Percentiles rank a stretch among this genome's conserved stretches.
phyloP scores from a whole-genome alignment of 1,139 yeast species.

The Candida gigantensis region DNA sequence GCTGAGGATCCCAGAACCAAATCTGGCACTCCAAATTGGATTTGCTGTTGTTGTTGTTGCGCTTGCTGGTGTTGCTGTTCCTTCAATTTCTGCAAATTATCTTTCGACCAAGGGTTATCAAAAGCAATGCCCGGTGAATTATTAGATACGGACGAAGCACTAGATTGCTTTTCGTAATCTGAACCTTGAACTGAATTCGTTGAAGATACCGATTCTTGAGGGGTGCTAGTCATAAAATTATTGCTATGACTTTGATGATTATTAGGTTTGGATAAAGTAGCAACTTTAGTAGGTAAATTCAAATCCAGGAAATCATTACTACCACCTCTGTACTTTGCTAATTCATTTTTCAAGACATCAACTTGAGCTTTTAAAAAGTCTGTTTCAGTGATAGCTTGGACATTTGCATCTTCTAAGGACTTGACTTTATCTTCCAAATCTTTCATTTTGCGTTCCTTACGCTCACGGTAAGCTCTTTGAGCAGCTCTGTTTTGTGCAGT shows the following conservation, averaged over 20 bases:
- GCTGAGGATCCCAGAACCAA: constrained; percentile 38
- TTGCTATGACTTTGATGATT: constrained; percentile 13
- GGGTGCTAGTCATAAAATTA: constrained; percentile 13
- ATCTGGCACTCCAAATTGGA: constrained; percentile 29
- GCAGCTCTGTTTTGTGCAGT: constrained; percentile 98
- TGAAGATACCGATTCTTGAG: constrained; percentile 17
- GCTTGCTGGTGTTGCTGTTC: constrained; percentile 13
- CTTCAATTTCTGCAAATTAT: constrained; percentile 18
- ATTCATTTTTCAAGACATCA: constrained; percentile 68
- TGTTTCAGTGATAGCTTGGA: constrained; percentile 64
- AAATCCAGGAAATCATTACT: constrained; percentile 37
- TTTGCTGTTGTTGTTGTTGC: constrained; percentile 9
- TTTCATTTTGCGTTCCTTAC: constrained; percentile 84
- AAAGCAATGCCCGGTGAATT: constrained; percentile 19
- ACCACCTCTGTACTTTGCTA: constrained; percentile 67
- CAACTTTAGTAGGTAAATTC: constrained; percentile 35
- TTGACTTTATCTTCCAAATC: constrained; percentile 81
- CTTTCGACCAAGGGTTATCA: constrained; percentile 40
- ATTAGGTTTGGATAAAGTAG: constrained; percentile 30
- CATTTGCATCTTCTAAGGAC: constrained; percentile 67
- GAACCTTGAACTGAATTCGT: constrained; percentile 15
- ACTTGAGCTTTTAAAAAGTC: constrained; percentile 78
- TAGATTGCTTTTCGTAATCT: constrained; percentile 18
- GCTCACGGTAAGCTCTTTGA: constrained; percentile 92
- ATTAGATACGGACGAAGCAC: constrained; percentile 25